Evolutionary conservation across 805 yeast species (phyloP).

Genomic region (Pichia rugopelliculosa): DNA sequence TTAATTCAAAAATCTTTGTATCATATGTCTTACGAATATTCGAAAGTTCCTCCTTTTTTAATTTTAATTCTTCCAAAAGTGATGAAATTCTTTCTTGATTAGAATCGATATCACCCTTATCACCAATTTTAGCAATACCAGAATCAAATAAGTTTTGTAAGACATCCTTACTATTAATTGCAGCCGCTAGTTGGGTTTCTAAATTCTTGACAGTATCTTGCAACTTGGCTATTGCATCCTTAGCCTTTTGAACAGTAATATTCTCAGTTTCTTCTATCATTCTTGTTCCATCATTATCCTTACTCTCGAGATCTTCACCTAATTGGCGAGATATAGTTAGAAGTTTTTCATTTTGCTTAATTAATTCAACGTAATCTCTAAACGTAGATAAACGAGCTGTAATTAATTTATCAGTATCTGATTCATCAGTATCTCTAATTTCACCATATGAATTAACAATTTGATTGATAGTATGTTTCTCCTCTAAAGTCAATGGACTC

Average conservation of each 20-base stretch:
- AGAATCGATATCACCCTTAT: conserved; percentile 12
- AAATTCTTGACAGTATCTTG: conserved; percentile 50
- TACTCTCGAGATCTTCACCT: conserved; percentile 64
- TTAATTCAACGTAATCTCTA: conserved; percentile 57
- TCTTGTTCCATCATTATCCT: conserved; percentile 43
- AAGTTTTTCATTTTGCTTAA: conserved; percentile 67
- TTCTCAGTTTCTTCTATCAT: conserved; percentile 33
- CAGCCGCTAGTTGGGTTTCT: conserved; percentile 44
- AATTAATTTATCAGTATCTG: conserved; percentile 68
- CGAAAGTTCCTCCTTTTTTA: conserved; percentile 33
- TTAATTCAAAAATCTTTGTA: conserved; percentile 41
- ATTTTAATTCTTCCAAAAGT: conserved; percentile 26
- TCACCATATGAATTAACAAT: conserved; percentile 32
- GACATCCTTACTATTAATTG: conserved; percentile 64
- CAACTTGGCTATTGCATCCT: conserved; percentile 56
- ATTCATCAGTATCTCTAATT: conserved; percentile 23
- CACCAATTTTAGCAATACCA: conserved; percentile 9
- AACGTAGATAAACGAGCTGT: conserved; percentile 69
- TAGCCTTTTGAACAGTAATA: conserved; percentile 36
- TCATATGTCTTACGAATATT: conserved; percentile 34
- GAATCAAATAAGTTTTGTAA: conserved; percentile 34
- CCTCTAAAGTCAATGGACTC: conserved; percentile 56
- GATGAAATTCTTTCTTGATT: conserved; percentile 20
- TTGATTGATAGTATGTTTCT: conserved; percentile 54
- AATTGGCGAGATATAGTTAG: conserved; percentile 61